Evolutionary conservation across 345 rosid genomes (phyloP).

Genomic region (Brassica cretica): DNA sequence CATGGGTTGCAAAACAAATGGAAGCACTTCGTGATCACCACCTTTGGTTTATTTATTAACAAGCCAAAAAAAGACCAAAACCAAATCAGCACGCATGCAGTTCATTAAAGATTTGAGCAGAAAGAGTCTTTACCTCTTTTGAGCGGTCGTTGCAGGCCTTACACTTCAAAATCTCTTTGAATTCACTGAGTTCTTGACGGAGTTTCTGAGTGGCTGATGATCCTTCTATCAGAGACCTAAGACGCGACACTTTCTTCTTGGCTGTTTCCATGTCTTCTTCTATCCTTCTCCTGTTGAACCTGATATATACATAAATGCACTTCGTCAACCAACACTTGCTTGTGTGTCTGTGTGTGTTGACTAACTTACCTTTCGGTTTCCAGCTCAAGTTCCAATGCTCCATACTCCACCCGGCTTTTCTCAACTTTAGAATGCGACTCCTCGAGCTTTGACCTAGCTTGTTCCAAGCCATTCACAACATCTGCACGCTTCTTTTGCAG

Average conservation of each 20-base stretch:
- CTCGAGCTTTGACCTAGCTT: conserved; percentile 65
- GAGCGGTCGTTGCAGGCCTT: conserved; percentile 79
- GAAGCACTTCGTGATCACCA: conserved; percentile 94
- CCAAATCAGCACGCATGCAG: neutral
- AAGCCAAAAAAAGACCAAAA: conserved; percentile 2
- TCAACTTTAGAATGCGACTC: conserved; percentile 63
- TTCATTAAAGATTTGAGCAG: conserved; percentile 5
- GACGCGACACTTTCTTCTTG: conserved; percentile 62
- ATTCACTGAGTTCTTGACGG: conserved; percentile 74
- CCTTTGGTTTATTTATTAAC: conserved; percentile 49
- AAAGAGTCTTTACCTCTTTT: conserved; percentile 66
- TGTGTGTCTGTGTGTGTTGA: neutral
- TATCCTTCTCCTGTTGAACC: conserved; percentile 75
- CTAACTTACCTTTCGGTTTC: conserved; percentile 70
- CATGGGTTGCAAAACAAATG: conserved; percentile 92
- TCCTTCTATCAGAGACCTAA: conserved; percentile 64
- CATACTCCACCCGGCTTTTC: conserved; percentile 51
- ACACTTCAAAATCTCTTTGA: conserved; percentile 89
- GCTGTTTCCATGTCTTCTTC: conserved; percentile 74
- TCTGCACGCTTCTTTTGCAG: conserved; percentile 66
- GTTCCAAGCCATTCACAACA: conserved; percentile 56
- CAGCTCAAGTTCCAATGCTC: conserved; percentile 60
- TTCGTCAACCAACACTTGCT: conserved; percentile 6
- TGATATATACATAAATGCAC: conserved; percentile 21
- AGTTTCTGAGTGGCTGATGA: conserved; percentile 74